A percentile compares a stretch with the other conserved stretches of the same genome.
Conservation (phyloP, 1,284 basidiomycete species). For the Ganoderma multipileum region DNA sequence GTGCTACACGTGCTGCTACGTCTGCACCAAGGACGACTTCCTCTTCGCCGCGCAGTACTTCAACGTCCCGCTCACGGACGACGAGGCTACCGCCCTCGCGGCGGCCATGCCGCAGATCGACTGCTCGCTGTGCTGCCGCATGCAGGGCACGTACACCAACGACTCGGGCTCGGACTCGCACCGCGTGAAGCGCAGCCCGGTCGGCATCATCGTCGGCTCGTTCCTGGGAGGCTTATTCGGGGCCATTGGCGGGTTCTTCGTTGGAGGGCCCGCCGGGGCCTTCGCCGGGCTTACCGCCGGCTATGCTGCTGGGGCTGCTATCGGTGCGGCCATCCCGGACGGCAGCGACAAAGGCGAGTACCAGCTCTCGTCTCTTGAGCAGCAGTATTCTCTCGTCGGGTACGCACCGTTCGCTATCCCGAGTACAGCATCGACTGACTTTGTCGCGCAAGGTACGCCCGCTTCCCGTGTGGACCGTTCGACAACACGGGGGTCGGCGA, state of each 20-base stretch:
- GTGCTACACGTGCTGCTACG: background rate
- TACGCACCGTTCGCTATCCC: background rate
- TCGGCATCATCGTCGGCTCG: background rate
- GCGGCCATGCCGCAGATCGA: background rate
- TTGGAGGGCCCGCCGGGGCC: background rate
- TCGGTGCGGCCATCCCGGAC: background rate
- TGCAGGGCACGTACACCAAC: background rate
- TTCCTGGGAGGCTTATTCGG: background rate
- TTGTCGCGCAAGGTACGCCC: background rate
- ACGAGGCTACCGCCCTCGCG: background rate
- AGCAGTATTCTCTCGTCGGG: background rate
- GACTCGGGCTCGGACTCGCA: background rate
- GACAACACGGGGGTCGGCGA: background rate
- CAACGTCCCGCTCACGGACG: background rate
- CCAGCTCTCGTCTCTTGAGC: background rate
- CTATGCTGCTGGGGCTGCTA: background rate
- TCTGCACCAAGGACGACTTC: slow-evolving; percentile 3
- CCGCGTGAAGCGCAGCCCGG: background rate
- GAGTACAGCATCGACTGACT: background rate
- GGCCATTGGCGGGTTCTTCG: background rate
- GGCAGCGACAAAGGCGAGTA: background rate
- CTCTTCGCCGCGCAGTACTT: background rate
- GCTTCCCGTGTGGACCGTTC: background rate
- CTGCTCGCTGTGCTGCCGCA: slow-evolving; percentile 2
- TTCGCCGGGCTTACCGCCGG: background rate